Conservation (phyloP, 108 stramenopile genomes). For the Skeletonema menzelii region DNA sequence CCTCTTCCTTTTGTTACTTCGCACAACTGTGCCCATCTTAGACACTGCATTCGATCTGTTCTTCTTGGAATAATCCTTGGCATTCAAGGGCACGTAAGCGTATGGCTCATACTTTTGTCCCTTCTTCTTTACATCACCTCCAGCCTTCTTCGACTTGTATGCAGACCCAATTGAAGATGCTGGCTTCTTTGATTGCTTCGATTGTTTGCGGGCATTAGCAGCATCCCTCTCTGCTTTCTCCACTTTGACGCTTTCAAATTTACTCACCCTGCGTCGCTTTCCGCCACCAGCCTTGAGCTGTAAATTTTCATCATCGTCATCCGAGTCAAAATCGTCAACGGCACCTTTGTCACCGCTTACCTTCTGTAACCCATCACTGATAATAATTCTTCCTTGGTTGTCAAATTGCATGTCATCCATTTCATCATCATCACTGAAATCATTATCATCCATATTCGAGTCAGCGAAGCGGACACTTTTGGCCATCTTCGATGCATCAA, state of each 20-base stretch:
- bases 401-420: slow-evolving; percentile 70
- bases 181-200: slow-evolving; percentile 30
- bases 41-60: slow-evolving; percentile 78
- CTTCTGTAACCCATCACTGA: slow-evolving; percentile 56
- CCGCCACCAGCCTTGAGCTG: slow-evolving; percentile 17
- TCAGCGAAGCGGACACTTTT: slow-evolving; percentile 66
- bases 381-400: slow-evolving; percentile 70
- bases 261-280: slow-evolving; percentile 53
- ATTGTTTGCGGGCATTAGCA: slow-evolving; percentile 21
- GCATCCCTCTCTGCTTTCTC: slow-evolving; percentile 23
- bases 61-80: slow-evolving; percentile 84
- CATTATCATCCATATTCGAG: slow-evolving; percentile 26
- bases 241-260: slow-evolving; percentile 53
- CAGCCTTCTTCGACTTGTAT: slow-evolving; percentile 90
- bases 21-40: slow-evolving; percentile 87
- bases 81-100: slow-evolving; percentile 91
- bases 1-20: slow-evolving; percentile 55
- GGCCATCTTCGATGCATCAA: slow-evolving; percentile 69
- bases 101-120: slow-evolving; percentile 92
- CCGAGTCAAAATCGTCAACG: slow-evolving; percentile 13
- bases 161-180: slow-evolving; percentile 63
- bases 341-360: slow-evolving; percentile 11
- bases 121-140: slow-evolving; percentile 91
- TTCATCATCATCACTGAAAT: slow-evolving; percentile 69
- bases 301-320: slow-evolving; percentile 26